These are phyloP conservation scores for Penicillium steckii DNA, from an alignment of 495 filamentous ascomycete species.

Conservation along the genomic window DNA sequence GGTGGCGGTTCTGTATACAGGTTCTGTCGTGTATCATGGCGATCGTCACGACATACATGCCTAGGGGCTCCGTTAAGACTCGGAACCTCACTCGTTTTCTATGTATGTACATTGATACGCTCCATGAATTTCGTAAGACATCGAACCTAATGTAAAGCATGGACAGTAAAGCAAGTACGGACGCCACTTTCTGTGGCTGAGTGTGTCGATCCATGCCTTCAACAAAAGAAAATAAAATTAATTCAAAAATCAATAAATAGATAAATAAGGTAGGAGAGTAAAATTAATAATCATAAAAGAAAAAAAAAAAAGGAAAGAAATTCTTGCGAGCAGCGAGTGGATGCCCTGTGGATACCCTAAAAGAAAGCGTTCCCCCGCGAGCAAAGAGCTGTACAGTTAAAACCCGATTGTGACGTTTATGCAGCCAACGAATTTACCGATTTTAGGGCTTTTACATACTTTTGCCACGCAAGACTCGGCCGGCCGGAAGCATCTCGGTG, in stretches of 20 bases:
- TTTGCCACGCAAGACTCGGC: constrained; percentile 1
- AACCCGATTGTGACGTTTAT: background rate
- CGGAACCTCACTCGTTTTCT: background rate
- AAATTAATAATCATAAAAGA: too few species aligned
- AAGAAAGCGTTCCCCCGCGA: constrained; percentile 7
- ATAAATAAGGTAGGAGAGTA: too few species aligned
- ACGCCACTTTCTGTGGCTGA: constrained; percentile 20
- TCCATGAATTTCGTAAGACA: background rate
- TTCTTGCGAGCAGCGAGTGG: too few species aligned
- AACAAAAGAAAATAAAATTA: too few species aligned
- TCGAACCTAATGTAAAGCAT: background rate
- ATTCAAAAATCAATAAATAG: too few species aligned
- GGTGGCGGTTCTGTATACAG: background rate
- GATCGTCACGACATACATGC: background rate
- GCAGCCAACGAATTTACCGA: background rate
- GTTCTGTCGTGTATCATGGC: background rate
- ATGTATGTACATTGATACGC: background rate
- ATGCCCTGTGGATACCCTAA: background rate
- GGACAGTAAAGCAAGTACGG: background rate
- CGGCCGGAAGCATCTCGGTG: background rate
- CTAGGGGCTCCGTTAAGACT: background rate
- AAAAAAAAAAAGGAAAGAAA: constrained; percentile 1
- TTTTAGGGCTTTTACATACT: background rate
- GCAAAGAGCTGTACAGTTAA: constrained; percentile 12
- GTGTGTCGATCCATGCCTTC: constrained; percentile 12